Percentiles rank a stretch among this genome's conserved stretches.
Evolutionary conservation across 169 alveolate genomes (phyloP).

Genomic region (Eimeria zaria): DNA sequence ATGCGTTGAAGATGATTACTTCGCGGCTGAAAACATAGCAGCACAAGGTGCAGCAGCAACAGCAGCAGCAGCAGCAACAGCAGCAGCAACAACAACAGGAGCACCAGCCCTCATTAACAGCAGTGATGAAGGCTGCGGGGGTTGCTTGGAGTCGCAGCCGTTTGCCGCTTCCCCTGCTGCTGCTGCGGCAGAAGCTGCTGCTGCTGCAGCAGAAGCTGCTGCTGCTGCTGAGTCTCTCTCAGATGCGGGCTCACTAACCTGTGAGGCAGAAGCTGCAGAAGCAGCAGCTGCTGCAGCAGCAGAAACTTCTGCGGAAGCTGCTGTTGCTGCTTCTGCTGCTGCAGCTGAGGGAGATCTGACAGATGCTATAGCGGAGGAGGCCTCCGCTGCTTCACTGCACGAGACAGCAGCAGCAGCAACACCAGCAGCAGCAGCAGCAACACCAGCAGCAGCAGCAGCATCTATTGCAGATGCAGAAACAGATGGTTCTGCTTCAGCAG

Average conservation of each 20-base stretch:
- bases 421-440: neutral
- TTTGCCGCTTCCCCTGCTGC: slow-evolving; percentile 30
- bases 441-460: slow-evolving; percentile 2
- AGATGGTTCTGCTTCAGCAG: neutral
- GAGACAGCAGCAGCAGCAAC: neutral
- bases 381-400: neutral
- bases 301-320: neutral
- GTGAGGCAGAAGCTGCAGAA: neutral
- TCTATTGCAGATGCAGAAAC: neutral
- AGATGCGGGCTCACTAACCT: neutral
- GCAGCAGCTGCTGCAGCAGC: slow-evolving; percentile 45
- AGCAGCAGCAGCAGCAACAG: neutral
- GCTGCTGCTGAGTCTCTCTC: slow-evolving; percentile 17
- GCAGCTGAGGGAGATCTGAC: no score
- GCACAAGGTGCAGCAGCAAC: neutral
- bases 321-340: neutral
- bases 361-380: neutral
- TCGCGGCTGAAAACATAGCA: neutral
- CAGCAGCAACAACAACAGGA: slow-evolving; percentile 1
- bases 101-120: neutral
- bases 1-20: slow-evolving; percentile 32
- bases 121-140: neutral
- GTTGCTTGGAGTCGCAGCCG: neutral
- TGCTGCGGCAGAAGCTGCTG: no score
- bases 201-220: no score